Evolutionary conservation across 2,329 filamentous ascomycete species (phyloP), one percentile per base, ranked within the genome.

Genomic region (Lecanicillium sp.): DNA sequence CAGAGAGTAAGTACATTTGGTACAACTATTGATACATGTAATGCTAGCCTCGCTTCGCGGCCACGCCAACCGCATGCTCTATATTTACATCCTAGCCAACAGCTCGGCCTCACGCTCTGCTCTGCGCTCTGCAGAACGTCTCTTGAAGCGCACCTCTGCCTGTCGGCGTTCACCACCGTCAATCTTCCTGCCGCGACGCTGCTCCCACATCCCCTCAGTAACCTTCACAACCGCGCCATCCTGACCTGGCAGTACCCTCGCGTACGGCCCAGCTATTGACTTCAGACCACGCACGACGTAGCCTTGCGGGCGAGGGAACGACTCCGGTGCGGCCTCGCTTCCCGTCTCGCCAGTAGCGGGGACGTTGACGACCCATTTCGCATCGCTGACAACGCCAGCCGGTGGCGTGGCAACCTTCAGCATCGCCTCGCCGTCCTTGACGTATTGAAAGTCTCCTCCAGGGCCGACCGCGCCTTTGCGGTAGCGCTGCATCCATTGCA

Each of bases 151-250:
- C 37, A 96, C 81, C 66, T 94, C 83, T 13, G 84, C 85, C 60
- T 77, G 80, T 62, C 92, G 78, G 60, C 92, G 81, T 72, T 98
- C 92, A 71, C 92, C 92, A 56, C 92, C 92, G 63, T 97, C 89
- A 49, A 98, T 81, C 80, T 97, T 97, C 55, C 79, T 79, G 19
- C 92, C 90, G 53, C 81, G 75, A 58, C 75, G 81, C 53, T 88
- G 72, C 68, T 97, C 90, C 92, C 90, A 97, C 69, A 97, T 83
- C 9, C 90, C 88, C 60, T 96, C 89, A 41, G 81, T 78, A 17
- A 86, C 73, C 46, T 72, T 70, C 49, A 97, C 71, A 37, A 25
- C 69, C 10, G 81, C 85, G 8, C 77, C 79, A 29, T 68, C 65
- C 1, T 77, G 73, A 1, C 75, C 76, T 60, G 84, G 81, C 19